Conservation (phyloP, 2,329 filamentous ascomycete species). For the Xylaria sp. region DNA sequence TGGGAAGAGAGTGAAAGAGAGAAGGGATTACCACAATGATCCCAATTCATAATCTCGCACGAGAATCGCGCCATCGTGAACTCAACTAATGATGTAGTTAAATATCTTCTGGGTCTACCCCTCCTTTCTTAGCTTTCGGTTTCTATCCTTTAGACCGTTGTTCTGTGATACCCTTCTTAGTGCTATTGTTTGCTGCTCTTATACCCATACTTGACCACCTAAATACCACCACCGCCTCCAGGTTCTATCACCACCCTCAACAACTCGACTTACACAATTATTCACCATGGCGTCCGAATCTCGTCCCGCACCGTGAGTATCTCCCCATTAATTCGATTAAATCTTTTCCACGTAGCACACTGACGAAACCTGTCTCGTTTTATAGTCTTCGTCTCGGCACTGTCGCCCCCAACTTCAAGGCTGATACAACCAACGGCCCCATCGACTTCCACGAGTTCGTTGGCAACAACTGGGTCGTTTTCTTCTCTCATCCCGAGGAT, state of each 20-base stretch:
- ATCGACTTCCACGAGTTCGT: slow-evolving; percentile 88
- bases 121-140: slow-evolving; percentile 24
- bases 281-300: slow-evolving; percentile 44
- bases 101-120: slow-evolving; percentile 31
- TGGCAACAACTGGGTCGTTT: slow-evolving; percentile 79
- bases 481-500: slow-evolving; percentile 89
- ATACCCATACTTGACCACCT: slow-evolving; percentile 6
- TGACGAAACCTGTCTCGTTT: slow-evolving; percentile 14
- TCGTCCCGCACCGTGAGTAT: slow-evolving; percentile 48
- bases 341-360: not conserved
- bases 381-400: slow-evolving; percentile 71
- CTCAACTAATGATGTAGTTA: slow-evolving; percentile 31
- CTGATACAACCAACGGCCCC: slow-evolving; percentile 79
- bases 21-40: slow-evolving; percentile 15
- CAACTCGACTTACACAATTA: slow-evolving; percentile 20
- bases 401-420: slow-evolving; percentile 82
- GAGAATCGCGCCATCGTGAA: slow-evolving; percentile 38
- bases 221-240: not conserved
- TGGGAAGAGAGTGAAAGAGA: slow-evolving; percentile 14
- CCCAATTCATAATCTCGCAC: slow-evolving; percentile 32
- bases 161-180: slow-evolving; percentile 33
- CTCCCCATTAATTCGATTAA: not conserved
- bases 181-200: slow-evolving; percentile 1
- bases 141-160: slow-evolving; percentile 13
- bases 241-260: slow-evolving; percentile 2